Percentiles rank a stretch among this genome's conserved stretches.
These are phyloP conservation scores for Wickerhamiella cacticola DNA, from an alignment of 805 yeast genomes.

Conservation along the genomic window DNA sequence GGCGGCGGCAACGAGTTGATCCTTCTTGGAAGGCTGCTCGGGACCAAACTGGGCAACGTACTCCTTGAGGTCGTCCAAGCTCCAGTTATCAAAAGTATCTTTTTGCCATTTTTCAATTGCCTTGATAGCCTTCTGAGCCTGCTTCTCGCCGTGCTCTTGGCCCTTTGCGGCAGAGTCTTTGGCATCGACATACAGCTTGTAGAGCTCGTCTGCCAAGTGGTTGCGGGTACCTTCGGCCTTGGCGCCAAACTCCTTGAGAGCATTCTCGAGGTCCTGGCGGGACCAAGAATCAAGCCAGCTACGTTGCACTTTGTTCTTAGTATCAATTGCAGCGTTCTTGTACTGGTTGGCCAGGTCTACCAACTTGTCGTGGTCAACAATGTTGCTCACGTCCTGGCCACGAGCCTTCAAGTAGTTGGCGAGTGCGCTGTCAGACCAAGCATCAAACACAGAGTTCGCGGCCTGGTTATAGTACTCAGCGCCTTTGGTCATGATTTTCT, in stretches of 20 bases:
- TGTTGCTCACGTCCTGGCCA: slow-evolving; percentile 26
- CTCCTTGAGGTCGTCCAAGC: slow-evolving; percentile 40
- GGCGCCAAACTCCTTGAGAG: slow-evolving; percentile 38
- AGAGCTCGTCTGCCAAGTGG: slow-evolving; percentile 36
- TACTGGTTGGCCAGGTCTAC: slow-evolving; percentile 32
- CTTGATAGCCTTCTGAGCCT: slow-evolving; percentile 31
- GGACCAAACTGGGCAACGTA: slow-evolving; percentile 41
- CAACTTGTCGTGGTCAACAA: slow-evolving; percentile 31
- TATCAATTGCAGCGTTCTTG: slow-evolving; percentile 31
- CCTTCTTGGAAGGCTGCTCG: slow-evolving; percentile 14
- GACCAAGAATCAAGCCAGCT: slow-evolving; percentile 47
- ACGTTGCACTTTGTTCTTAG: slow-evolving; percentile 35
- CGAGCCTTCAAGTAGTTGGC: slow-evolving; percentile 29
- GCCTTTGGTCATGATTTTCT: slow-evolving; percentile 19
- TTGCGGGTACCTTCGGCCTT: slow-evolving; percentile 35
- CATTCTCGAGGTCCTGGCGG: slow-evolving; percentile 35
- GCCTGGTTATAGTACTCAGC: slow-evolving; percentile 18
- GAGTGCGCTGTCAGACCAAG: slow-evolving; percentile 30
- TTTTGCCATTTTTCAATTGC: slow-evolving; percentile 32
- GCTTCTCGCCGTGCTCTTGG: slow-evolving; percentile 35
- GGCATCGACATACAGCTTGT: slow-evolving; percentile 35
- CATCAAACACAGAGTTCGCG: slow-evolving; percentile 7
- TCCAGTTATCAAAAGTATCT: slow-evolving; percentile 41
- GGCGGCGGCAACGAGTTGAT: slow-evolving; percentile 22
- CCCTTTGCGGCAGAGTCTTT: slow-evolving; percentile 33